Base-by-base conservation (phyloP, 306 rosid genomes). In the Coriaria nepalensis region DNA sequence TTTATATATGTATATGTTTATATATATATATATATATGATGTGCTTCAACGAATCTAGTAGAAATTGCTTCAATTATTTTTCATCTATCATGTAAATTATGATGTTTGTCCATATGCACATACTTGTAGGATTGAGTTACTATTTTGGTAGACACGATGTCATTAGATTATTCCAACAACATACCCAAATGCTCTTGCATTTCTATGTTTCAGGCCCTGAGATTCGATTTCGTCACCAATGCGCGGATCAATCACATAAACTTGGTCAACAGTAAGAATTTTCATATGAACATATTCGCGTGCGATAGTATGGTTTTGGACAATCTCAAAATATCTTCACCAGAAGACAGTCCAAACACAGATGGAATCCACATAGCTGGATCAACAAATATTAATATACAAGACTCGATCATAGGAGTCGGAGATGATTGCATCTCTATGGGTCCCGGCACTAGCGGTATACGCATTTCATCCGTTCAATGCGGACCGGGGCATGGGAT, bases 401-500 rank as follows among this genome's bases (percentile, higher is more conserved):
- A 6, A 35, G 13, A 53, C 4, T 53, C 67, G 2, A 1, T 53
- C 66, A 43, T 20, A 37, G 38, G 39, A 20, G 29, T 61, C 4
- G 59, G 58, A 5, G 77, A 72, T 13, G 78, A 72, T 35, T 72
- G 74, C 52, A n/a, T 63, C 7, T 49, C 73, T 4, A 9, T 72
- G 10, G 52, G 69, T 10, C 52, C 60, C 0, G 78, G 67, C 0
- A 8, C 37, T 2, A 13, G 7, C 1, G 6, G 8, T 35, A 8
- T 73, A 0, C 10, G 45, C 4, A 40, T 73, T 10, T 32, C 43
- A 5, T 15, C 39, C 0, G 39, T 63, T 6, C 34, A 6, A 4
- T 68, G 78, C 3, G 74, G 78, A 5, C 74, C 65, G 0, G 74
- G 78, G 44, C 75, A 68, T 14, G 75, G 75, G 47, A 68, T 68